Percentiles rank a stretch among this genome's conserved stretches.
These are phyloP conservation scores for Malassezia dermatis DNA, from an alignment of 1,284 basidiomycete genomes.

Conservation along the genomic window DNA sequence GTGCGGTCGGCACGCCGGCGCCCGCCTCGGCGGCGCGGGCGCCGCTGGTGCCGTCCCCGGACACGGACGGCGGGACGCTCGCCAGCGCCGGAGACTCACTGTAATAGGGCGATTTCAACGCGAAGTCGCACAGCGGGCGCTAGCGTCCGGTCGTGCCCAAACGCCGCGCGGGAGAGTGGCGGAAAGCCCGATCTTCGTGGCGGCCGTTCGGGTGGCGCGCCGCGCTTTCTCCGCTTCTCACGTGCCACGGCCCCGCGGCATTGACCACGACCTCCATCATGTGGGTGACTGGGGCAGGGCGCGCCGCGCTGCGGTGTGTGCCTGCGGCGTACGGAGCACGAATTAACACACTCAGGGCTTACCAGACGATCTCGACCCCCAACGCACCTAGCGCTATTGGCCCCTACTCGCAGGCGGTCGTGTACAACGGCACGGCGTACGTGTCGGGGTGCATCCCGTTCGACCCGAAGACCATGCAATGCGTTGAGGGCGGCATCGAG, in stretches of 20 bases:
- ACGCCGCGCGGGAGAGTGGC: neutral
- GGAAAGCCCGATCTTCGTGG: constrained; percentile 1
- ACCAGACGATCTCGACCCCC: constrained; percentile 39
- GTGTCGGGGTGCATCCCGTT: constrained; percentile 81
- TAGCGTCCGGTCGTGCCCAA: neutral
- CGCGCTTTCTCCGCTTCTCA: neutral
- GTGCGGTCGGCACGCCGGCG: neutral
- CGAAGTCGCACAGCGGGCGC: neutral
- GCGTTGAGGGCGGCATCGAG: constrained; percentile 67
- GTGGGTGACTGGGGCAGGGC: neutral
- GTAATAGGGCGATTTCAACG: neutral
- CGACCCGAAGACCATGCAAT: constrained; percentile 62
- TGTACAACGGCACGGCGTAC: constrained; percentile 71
- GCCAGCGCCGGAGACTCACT: neutral
- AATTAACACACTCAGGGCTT: constrained; percentile 18
- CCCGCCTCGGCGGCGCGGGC: neutral
- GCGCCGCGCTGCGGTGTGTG: neutral
- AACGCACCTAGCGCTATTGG: constrained; percentile 45
- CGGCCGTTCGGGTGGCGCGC: neutral
- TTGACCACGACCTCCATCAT: neutral
- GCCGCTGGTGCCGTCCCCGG: neutral
- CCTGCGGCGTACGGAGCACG: neutral
- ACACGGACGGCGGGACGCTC: neutral
- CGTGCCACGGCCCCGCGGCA: neutral
- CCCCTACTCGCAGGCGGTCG: constrained; percentile 59